Evolutionary conservation across 2,329 filamentous ascomycete species (phyloP).

Genomic region (Penicillium rolfsii): DNA sequence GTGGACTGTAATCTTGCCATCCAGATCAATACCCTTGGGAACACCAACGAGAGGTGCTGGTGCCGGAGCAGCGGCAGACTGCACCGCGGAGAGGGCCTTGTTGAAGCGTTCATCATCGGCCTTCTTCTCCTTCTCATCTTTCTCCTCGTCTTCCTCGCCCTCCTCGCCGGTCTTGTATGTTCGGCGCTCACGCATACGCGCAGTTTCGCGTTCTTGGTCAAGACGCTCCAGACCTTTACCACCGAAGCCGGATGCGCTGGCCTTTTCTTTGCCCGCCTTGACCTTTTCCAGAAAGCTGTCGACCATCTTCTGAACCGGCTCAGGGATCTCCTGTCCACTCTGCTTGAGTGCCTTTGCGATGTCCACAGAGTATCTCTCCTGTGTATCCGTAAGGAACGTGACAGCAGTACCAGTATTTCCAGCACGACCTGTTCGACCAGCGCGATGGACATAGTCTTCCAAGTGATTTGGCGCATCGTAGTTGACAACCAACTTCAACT

Average conservation of each 20-base stretch:
- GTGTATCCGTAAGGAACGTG: constrained; percentile 88
- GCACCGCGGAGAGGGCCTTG: constrained; percentile 66
- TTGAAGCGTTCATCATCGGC: constrained; percentile 54
- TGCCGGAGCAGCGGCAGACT: constrained; percentile 59
- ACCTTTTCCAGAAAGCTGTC: constrained; percentile 83
- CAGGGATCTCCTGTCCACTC: constrained; percentile 81
- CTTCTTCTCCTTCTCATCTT: constrained; percentile 70
- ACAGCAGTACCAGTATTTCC: constrained; percentile 94
- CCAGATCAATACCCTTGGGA: constrained; percentile 62
- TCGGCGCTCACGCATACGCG: constrained; percentile 82
- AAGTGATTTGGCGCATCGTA: constrained; percentile 92
- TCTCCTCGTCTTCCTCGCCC: constrained; percentile 71
- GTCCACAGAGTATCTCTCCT: constrained; percentile 86
- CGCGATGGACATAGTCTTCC: constrained; percentile 95
- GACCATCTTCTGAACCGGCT: constrained; percentile 63
- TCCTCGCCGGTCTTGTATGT: constrained; percentile 90
- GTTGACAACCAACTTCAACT: constrained; percentile 93
- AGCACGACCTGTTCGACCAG: constrained; percentile 89
- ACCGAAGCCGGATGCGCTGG: constrained; percentile 81
- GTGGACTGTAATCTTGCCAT: constrained; percentile 73
- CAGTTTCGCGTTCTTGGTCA: constrained; percentile 86
- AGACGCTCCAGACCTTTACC: constrained; percentile 91
- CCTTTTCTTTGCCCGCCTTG: constrained; percentile 88
- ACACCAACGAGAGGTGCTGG: constrained; percentile 46
- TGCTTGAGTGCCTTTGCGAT: constrained; percentile 91